Percentiles rank a stretch among this genome's conserved stretches.
Conservation (phyloP, 352 stramenopile genomes). For the Pythium rhizo-oryzae region DNA sequence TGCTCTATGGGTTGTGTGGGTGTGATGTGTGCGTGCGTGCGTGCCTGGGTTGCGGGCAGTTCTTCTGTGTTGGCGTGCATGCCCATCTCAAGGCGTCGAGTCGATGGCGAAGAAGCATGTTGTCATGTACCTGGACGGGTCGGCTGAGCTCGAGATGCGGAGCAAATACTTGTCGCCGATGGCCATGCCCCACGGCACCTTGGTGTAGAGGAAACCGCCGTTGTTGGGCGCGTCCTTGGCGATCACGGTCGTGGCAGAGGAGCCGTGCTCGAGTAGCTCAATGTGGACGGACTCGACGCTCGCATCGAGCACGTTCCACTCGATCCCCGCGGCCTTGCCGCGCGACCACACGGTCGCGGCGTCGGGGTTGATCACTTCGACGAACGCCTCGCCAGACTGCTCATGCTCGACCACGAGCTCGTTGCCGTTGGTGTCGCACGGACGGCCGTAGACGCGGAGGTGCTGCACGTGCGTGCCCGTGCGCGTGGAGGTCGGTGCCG, state of each 20-base stretch:
- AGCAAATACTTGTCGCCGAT: slow-evolving; percentile 81
- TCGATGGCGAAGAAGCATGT: slow-evolving; percentile 75
- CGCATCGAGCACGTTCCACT: slow-evolving; percentile 71
- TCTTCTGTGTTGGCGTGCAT: neutral
- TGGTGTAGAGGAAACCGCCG: slow-evolving; percentile 68
- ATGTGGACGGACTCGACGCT: slow-evolving; percentile 56
- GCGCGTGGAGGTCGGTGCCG: slow-evolving; percentile 21
- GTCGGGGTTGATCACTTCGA: slow-evolving; percentile 45
- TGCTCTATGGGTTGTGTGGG: slow-evolving; percentile 8
- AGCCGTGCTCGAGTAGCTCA: slow-evolving; percentile 69
- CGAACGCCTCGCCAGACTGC: slow-evolving; percentile 37
- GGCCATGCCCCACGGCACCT: slow-evolving; percentile 86
- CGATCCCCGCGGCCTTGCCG: slow-evolving; percentile 66
- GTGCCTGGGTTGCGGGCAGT: slow-evolving; percentile 6
- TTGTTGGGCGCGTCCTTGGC: slow-evolving; percentile 61
- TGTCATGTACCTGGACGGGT: slow-evolving; percentile 53
- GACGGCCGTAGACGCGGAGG: slow-evolving; percentile 51
- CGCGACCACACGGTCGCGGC: slow-evolving; percentile 67
- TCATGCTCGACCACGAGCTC: slow-evolving; percentile 31
- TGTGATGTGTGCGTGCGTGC: neutral
- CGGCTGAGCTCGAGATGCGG: slow-evolving; percentile 49
- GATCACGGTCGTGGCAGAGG: slow-evolving; percentile 68
- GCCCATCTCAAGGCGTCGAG: slow-evolving; percentile 39
- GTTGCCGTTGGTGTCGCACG: slow-evolving; percentile 12
- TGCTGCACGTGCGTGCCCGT: slow-evolving; percentile 54